Conservation (phyloP, 2,329 filamentous ascomycete species). For the Aspergillus neotritici region DNA sequence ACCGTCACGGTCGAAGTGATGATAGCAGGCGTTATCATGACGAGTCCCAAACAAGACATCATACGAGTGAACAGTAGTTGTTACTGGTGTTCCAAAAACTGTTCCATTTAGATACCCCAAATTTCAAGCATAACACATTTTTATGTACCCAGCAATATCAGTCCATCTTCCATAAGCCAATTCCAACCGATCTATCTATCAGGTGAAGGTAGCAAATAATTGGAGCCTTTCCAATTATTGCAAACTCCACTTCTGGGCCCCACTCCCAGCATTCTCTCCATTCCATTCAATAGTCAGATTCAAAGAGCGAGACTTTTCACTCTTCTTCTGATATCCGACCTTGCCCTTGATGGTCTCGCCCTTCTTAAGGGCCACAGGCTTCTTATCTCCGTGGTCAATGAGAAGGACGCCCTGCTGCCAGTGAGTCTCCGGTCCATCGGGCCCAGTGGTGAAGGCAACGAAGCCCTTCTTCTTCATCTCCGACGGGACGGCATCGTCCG, state of each 20-base stretch:
- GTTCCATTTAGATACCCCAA: conserved; percentile 1
- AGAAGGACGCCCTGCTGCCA: conserved; percentile 82
- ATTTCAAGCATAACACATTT: not conserved
- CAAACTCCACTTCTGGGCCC: conserved; percentile 38
- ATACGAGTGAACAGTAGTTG: not conserved
- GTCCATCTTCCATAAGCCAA: no score
- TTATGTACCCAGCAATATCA: not conserved
- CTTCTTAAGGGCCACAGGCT: conserved; percentile 44
- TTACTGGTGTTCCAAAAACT: not conserved
- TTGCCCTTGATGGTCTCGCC: conserved; percentile 59
- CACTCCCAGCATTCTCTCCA: conserved; percentile 38
- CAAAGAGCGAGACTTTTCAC: conserved; percentile 64
- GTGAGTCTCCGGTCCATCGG: conserved; percentile 70
- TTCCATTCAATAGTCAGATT: conserved; percentile 62
- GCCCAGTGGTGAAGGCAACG: conserved; percentile 84
- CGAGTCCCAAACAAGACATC: not conserved
- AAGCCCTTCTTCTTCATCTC: conserved; percentile 59
- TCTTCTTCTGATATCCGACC: conserved; percentile 64
- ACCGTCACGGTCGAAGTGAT: conserved; percentile 3
- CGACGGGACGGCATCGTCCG: conserved; percentile 52
- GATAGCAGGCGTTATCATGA: conserved; percentile 7
- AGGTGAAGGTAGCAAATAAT: not conserved
- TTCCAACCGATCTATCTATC: not conserved
- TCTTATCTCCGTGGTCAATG: conserved; percentile 53
- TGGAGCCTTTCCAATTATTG: conserved; percentile 24